phyloP scores from a whole-genome alignment of 2,329 filamentous ascomycete genomes.

The Diaporthe helianthi region DNA sequence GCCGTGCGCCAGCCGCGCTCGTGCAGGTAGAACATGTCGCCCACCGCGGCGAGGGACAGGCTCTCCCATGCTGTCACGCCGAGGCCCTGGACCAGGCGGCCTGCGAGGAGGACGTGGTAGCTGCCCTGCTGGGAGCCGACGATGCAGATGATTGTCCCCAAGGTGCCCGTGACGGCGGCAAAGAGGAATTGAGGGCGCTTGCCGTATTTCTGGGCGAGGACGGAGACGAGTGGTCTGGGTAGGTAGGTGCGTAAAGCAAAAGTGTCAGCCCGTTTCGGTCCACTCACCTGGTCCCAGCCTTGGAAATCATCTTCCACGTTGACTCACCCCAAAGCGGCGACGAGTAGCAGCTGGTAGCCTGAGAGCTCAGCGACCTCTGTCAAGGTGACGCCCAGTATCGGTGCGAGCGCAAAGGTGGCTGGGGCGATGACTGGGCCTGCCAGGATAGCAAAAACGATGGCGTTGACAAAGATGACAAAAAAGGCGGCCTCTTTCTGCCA shows the following conservation, averaged over 20 bases:
- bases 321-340: constrained; percentile 35
- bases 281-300: too few species aligned
- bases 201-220: constrained; percentile 45
- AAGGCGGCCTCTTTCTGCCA: constrained; percentile 38
- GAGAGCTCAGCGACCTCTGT: constrained; percentile 38
- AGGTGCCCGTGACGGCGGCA: constrained; percentile 40
- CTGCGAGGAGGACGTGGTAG: constrained; percentile 44
- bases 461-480: constrained; percentile 36
- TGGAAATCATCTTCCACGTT: too few species aligned
- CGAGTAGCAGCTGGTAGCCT: constrained; percentile 37
- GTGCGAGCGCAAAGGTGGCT: constrained; percentile 35
- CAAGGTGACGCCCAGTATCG: constrained; percentile 38
- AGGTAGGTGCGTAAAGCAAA: too few species aligned
- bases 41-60: constrained; percentile 43
- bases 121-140: constrained; percentile 38
- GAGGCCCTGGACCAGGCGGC: constrained; percentile 43
- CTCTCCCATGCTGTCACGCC: constrained; percentile 45
- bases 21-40: constrained; percentile 45
- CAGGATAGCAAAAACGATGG: constrained; percentile 38
- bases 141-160: constrained; percentile 42
- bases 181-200: constrained; percentile 45
- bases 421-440: constrained; percentile 37
- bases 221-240: constrained; percentile 39
- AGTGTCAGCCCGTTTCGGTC: not conserved
- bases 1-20: constrained; percentile 43